Base-by-base conservation (phyloP, 2,329 filamentous ascomycete genomes). In the Xylaria arbuscula region DNA sequence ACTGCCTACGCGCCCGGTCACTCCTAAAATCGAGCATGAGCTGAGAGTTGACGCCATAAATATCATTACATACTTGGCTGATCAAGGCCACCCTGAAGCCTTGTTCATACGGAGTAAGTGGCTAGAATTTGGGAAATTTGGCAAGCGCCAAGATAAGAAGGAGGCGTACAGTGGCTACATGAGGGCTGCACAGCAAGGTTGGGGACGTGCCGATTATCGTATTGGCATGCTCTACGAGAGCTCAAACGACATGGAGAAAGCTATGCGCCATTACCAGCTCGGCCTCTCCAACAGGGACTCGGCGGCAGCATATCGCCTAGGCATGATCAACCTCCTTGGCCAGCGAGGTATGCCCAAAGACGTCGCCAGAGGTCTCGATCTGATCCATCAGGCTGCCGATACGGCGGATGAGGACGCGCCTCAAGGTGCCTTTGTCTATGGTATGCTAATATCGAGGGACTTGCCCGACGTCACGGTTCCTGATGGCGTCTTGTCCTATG, bases 211-310 rank as follows among this genome's bases (percentile, higher is more conserved):
- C 22, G 93, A 98, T 80, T 99, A 99, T 80, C 90, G 96, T 55
- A 97, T 99, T 82, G 96, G 96, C 70, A 99, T 98, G 95, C 92
- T 98, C 66, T 98, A 94, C 78, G 96, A 99, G 81, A 94, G 92
- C 79, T 95, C 94, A 4, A 97, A 97, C 77, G 95, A 99, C 76
- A 91, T 94, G 68, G 87, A 90, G 70, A 98, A 97, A 79, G 96
- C 96, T 6, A 90, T 98, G 76, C 90, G 91, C 76, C 94, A 98
- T 80, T 99, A 98, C 81, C 89, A 93, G 72, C 87, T 88, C 56
- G 96, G 96, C 58, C 90, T 96, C 58, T 87, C 89, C 58, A 84
- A 90, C 73, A 90, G 90, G 28, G 96, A 99, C 81, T 97, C 96
- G 17, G 96, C 96, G 3, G 94, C 94, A 5, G 91, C 84, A 67